Conservation (phyloP, 2,329 filamentous ascomycete genomes). For the Endoconidiophora laricicola region DNA sequence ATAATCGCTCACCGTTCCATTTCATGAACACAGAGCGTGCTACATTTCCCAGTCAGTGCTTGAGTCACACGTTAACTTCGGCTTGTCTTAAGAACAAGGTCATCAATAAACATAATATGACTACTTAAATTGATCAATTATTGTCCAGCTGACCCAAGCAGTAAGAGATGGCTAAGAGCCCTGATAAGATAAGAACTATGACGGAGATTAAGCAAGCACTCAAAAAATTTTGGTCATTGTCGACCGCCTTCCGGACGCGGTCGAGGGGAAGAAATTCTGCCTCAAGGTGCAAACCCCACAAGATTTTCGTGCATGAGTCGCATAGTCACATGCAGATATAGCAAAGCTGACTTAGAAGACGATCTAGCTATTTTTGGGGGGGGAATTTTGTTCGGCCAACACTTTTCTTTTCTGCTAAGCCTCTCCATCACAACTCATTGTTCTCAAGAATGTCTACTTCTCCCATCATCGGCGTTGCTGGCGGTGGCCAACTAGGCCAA, state of each 20-base stretch:
- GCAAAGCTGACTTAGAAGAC: neutral
- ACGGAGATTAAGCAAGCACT: neutral
- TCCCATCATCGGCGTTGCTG: constrained; percentile 35
- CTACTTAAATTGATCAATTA: too few species aligned
- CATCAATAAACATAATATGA: too few species aligned
- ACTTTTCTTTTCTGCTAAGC: neutral
- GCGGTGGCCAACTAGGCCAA: constrained; percentile 64
- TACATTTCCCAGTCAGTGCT: too few species aligned
- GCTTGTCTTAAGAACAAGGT: too few species aligned
- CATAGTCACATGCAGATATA: neutral
- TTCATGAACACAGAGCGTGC: too few species aligned
- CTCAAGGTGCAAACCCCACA: constrained; percentile 8
- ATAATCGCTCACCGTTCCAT: too few species aligned
- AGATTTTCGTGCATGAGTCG: constrained; percentile 8
- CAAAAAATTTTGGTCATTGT: neutral
- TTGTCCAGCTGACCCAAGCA: too few species aligned
- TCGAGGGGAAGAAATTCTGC: constrained; percentile 7
- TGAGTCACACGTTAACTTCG: too few species aligned
- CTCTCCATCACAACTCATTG: neutral
- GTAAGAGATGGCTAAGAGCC: too few species aligned
- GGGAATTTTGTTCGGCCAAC: neutral
- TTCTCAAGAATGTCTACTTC: constrained; percentile 17
- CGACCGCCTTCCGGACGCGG: constrained; percentile 3
- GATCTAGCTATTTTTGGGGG: too few species aligned
- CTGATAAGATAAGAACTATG: too few species aligned